phyloP scores from a whole-genome alignment of 306 rosid species.

The Vigna trinervia region DNA sequence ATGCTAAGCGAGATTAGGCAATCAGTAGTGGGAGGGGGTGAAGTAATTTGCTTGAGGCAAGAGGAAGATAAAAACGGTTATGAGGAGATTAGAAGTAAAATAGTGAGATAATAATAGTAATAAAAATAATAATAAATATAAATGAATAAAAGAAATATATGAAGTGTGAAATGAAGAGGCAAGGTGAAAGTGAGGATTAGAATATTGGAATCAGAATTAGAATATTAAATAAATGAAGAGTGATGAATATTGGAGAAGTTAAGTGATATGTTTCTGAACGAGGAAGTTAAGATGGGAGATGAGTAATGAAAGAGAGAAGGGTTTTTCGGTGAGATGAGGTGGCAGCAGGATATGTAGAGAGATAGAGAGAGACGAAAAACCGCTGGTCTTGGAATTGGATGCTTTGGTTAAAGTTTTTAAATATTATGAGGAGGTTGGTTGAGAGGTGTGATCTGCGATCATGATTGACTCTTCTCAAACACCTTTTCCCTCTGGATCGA shows the following conservation, averaged over 20 bases:
- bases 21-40: conserved; percentile 23
- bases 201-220: background rate
- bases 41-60: conserved; percentile 41
- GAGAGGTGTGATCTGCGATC: conserved; percentile 35
- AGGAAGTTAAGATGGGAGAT: background rate
- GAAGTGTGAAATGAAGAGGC: conserved; percentile 26
- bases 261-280: background rate
- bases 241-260: background rate
- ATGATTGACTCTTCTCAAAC: conserved; percentile 33
- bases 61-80: conserved; percentile 50
- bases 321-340: conserved; percentile 42
- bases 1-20: conserved; percentile 28
- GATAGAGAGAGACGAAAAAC: conserved; percentile 5
- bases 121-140: background rate
- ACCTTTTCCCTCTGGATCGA: background rate
- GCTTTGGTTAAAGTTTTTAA: conserved; percentile 27
- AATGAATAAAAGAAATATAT: conserved; percentile 6
- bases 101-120: background rate
- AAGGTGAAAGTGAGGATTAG: conserved; percentile 18
- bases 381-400: conserved; percentile 34
- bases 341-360: background rate
- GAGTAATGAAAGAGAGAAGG: conserved; percentile 28
- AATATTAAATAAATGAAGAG: conserved; percentile 8
- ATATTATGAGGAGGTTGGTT: conserved; percentile 60
- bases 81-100: conserved; percentile 19